These are phyloP conservation scores for Blastobotrys proliferans DNA, from an alignment of 1,139 yeast species.

Conservation along the genomic window DNA sequence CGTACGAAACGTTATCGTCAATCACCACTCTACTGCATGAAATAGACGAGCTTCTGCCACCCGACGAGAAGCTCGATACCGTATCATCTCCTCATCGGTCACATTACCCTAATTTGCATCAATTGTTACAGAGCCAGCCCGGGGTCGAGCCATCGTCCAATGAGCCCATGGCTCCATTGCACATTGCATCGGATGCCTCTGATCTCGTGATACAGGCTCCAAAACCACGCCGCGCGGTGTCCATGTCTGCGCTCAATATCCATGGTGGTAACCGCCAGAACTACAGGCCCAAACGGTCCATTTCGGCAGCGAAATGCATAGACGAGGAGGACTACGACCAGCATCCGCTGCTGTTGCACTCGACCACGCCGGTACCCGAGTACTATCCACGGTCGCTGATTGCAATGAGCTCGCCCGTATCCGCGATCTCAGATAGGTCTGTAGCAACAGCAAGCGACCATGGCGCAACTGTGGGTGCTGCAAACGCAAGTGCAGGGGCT, in stretches of 20 bases:
- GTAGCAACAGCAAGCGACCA: too few relatives aligned
- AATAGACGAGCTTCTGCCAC: conserved; percentile 27
- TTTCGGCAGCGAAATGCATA: neutral
- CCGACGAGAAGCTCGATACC: conserved; percentile 24
- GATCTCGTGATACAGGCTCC: conserved; percentile 7
- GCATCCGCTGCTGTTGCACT: neutral
- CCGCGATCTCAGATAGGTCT: too few relatives aligned
- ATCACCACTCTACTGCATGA: conserved; percentile 20
- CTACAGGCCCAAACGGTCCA: neutral
- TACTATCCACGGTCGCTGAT: conserved; percentile 2
- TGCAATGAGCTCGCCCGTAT: neutral
- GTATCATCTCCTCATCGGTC: conserved; percentile 25
- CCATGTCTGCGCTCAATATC: conserved; percentile 12
- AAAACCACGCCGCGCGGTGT: conserved; percentile 13
- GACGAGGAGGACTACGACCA: neutral
- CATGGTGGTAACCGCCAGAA: too few relatives aligned
- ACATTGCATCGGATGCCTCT: too few relatives aligned
- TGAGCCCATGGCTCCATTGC: neutral
- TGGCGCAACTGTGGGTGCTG: too few relatives aligned
- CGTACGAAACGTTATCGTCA: conserved; percentile 18
- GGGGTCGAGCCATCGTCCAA: neutral
- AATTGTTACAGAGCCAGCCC: conserved; percentile 15
- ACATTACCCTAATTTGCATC: conserved; percentile 32
- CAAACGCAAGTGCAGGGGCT: too few relatives aligned
- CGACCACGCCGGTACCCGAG: neutral